Evolutionary conservation across 2,329 filamentous ascomycete species (phyloP).

Genomic region (Microdochium trichocladiopsis): DNA sequence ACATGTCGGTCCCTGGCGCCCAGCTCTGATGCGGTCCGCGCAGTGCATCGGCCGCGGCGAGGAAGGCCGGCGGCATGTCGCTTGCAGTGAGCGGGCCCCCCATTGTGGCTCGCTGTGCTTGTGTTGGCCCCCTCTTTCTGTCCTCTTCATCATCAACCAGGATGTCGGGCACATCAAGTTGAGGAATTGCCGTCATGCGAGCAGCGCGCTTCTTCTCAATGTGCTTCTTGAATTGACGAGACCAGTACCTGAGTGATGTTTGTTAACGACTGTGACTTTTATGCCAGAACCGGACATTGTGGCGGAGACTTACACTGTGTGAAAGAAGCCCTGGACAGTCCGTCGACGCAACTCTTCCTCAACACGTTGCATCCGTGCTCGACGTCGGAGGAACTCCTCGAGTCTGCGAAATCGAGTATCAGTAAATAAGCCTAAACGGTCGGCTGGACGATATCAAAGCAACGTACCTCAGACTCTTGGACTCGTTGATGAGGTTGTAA

Average conservation of each 20-base stretch:
- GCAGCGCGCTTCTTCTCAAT: constrained; percentile 66
- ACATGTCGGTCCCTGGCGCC: constrained; percentile 33
- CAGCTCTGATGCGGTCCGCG: constrained; percentile 31
- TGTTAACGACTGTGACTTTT: no score
- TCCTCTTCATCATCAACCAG: constrained; percentile 74
- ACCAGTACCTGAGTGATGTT: constrained; percentile 57
- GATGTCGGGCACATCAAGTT: constrained; percentile 83
- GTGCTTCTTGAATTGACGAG: constrained; percentile 70
- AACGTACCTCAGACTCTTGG: constrained; percentile 75
- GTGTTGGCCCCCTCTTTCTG: constrained; percentile 15
- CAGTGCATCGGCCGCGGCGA: constrained; percentile 26
- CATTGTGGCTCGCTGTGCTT: constrained; percentile 18
- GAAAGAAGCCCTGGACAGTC: constrained; percentile 89
- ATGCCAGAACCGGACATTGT: constrained; percentile 7
- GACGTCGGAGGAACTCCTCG: constrained; percentile 88
- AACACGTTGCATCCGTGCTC: constrained; percentile 84
- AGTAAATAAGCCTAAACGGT: constrained; percentile 7
- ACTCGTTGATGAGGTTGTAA: constrained; percentile 98
- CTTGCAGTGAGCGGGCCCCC: constrained; percentile 13
- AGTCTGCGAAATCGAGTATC: constrained; percentile 46
- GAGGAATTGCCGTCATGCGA: constrained; percentile 71
- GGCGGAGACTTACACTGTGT: constrained; percentile 60
- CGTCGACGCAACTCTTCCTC: constrained; percentile 90
- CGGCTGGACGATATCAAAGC: constrained; percentile 7
- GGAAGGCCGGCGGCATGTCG: constrained; percentile 20